Conservation (phyloP, 805 yeast species). For the Starmerella apis region DNA sequence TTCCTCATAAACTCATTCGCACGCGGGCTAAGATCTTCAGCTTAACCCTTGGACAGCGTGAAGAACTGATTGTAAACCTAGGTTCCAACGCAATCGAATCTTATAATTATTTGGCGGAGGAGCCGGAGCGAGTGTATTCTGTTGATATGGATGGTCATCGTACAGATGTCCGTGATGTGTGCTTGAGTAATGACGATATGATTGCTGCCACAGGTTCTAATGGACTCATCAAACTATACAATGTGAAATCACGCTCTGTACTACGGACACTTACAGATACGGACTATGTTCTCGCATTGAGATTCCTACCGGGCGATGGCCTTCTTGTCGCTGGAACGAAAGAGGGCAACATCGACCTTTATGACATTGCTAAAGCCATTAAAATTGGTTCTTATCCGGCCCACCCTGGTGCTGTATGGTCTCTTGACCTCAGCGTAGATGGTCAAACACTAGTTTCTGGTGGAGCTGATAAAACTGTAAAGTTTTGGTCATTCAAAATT, state of each 20-base stretch:
- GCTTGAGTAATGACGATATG: constrained; percentile 69
- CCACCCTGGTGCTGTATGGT: constrained; percentile 86
- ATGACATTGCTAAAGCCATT: constrained; percentile 76
- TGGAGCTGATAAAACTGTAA: constrained; percentile 82
- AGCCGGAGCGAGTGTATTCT: constrained; percentile 34
- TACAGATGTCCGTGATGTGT: constrained; percentile 75
- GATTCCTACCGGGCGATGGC: constrained; percentile 85
- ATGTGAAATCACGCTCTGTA: constrained; percentile 58
- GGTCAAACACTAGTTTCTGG: constrained; percentile 83
- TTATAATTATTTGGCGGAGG: constrained; percentile 38
- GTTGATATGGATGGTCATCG: constrained; percentile 80
- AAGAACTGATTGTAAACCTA: constrained; percentile 56
- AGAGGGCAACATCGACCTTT: constrained; percentile 70
- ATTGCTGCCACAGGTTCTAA: constrained; percentile 82
- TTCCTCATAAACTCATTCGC: constrained; percentile 60
- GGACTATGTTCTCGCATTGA: constrained; percentile 72
- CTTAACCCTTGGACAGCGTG: constrained; percentile 35
- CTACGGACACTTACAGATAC: constrained; percentile 70
- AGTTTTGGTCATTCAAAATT: constrained; percentile 77
- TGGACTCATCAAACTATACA: constrained; percentile 85
- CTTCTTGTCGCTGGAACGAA: constrained; percentile 81
- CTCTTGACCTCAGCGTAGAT: constrained; percentile 74
- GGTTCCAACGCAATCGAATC: constrained; percentile 67
- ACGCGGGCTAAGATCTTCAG: constrained; percentile 28
- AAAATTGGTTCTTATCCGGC: constrained; percentile 55